A percentile compares a stretch with the other conserved stretches of the same genome.
Evolutionary conservation across 345 rosid genomes (phyloP).

Genomic region (Kernera saxatilis): DNA sequence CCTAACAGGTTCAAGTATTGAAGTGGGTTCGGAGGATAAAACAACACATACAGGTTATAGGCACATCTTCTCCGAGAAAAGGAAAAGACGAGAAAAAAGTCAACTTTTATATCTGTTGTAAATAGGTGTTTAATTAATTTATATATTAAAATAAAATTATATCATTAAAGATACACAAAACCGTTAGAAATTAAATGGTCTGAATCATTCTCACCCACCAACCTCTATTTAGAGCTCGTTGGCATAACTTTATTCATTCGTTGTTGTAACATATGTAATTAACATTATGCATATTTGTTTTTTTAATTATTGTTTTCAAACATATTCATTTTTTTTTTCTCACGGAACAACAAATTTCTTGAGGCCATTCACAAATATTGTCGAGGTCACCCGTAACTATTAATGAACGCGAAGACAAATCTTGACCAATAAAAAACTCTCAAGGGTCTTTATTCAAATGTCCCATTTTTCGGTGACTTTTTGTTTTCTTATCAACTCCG

Average conservation of each 20-base stretch:
- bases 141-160: background rate
- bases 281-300: background rate
- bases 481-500: background rate
- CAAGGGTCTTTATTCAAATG: background rate
- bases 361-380: background rate
- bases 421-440: too few relatives aligned
- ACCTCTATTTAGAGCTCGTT: constrained; percentile 10
- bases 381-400: constrained; percentile 2
- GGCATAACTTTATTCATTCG: constrained; percentile 24
- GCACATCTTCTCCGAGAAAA: constrained; percentile 11
- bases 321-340: background rate
- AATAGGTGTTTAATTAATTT: constrained; percentile 3
- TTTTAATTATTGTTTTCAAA: background rate
- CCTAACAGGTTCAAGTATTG: background rate
- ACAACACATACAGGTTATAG: background rate
- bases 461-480: background rate
- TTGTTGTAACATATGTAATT: background rate
- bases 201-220: constrained; percentile 19
- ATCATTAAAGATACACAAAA: constrained; percentile 10
- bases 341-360: background rate
- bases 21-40: background rate
- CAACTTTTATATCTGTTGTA: constrained; percentile 2
- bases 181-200: constrained; percentile 26
- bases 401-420: background rate
- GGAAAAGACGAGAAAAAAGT: constrained; percentile 14